Conservation (phyloP, 2,329 filamentous ascomycete genomes). For the Apiospora koreana region DNA sequence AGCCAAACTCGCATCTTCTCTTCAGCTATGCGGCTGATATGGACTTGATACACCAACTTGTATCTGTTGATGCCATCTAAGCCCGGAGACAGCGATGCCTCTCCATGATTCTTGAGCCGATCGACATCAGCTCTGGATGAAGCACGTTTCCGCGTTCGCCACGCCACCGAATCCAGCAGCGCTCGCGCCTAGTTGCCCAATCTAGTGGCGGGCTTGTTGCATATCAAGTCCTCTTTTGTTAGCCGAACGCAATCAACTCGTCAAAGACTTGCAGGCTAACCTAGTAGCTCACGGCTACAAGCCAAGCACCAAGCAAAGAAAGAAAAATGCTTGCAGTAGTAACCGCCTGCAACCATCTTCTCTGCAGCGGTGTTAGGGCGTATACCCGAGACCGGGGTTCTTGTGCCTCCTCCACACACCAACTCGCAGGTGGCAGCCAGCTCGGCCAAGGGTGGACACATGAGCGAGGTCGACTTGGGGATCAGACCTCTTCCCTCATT, state of each 20-base stretch:
- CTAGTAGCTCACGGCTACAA: background rate
- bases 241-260: background rate
- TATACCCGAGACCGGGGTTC: background rate
- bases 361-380: background rate
- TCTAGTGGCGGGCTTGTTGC: background rate
- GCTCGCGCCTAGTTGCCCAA: background rate
- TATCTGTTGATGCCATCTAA: background rate
- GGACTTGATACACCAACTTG: background rate
- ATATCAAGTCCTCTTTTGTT: background rate
- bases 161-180: background rate
- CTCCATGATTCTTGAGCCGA: background rate
- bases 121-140: background rate
- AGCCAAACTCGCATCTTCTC: background rate
- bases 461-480: background rate
- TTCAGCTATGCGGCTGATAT: background rate
- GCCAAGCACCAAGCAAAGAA: no score
- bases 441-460: background rate
- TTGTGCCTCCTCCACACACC: background rate
- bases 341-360: background rate
- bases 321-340: background rate
- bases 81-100: background rate
- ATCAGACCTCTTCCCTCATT: constrained; percentile 1
- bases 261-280: background rate
- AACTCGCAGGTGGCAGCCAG: background rate
- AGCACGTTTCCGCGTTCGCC: background rate